Base-by-base conservation (phyloP, 306 rosid genomes). In the Abrus precatorius region DNA sequence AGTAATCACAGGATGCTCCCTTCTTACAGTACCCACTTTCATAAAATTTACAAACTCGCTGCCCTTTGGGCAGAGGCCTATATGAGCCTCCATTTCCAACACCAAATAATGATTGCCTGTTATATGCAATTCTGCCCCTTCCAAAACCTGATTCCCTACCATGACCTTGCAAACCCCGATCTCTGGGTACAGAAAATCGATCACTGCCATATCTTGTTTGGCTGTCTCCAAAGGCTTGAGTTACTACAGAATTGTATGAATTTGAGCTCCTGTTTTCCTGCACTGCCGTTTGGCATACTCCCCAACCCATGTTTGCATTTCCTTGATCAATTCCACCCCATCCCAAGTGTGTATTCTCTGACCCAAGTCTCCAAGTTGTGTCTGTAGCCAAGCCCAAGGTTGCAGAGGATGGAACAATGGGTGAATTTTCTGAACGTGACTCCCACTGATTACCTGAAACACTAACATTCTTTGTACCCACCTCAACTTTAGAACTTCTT, bases 21-120 rank as follows among this genome's bases (percentile, higher is more conserved):
- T 88, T 89, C 85, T 72, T 91, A 90, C 99, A 95, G 71, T 83
- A 72, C 74, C 97, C 97, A 48, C 74, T 90, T 85, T 86, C 99
- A 72, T 85, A 84, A 88, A 84, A 93, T 91, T 90, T 95, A 95
- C 99, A 95, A 52, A 95, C 84, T 78, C 97, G 91, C 79, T 87
- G 95, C 88, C 98, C 95, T 87, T 80, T 87, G 75, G 90, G 89
- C 67, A 83, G 80, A 77, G 86, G 84, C 88, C 89, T 84, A 55
- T 79, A 71, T 40, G 90, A 80, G 73, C 83, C 88, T 78, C 97
- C 90, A 79, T 80, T 85, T 52, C 91, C 92, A 8, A 81, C 89
- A 45, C 88, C 89, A 80, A 12, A 75, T 52, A 61, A 28, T 38
- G 85, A 72, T 74, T 86, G 94, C 86, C 90, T 87, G 95, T 84